Conservation (phyloP, 495 filamentous ascomycete genomes). For the Penicillium goetzii region DNA sequence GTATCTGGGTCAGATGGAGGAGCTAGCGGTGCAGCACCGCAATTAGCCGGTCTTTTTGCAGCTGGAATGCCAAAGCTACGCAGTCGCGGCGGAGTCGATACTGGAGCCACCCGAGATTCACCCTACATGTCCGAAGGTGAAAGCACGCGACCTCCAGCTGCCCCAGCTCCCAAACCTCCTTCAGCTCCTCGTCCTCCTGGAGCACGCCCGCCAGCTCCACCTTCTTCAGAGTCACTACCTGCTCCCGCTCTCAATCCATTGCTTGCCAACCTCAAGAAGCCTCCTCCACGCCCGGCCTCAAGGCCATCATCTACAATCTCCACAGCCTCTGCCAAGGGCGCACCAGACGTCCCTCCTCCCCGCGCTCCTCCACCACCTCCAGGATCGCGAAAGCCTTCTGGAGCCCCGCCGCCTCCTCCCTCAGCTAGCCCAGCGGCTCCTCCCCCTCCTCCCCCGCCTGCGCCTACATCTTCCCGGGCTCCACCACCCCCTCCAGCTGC, state of each 20-base stretch:
- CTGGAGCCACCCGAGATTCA: constrained; percentile 77
- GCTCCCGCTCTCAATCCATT: constrained; percentile 59
- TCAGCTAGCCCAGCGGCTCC: constrained; percentile 46
- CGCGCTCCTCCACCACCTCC: constrained; percentile 67
- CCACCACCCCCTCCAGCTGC: constrained; percentile 54
- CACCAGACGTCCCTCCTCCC: constrained; percentile 51
- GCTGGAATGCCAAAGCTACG: constrained; percentile 94
- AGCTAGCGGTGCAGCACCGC: constrained; percentile 59
- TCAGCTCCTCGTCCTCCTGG: constrained; percentile 67
- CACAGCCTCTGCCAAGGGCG: constrained; percentile 2
- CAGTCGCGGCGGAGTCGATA: constrained; percentile 87
- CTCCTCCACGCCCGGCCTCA: constrained; percentile 53
- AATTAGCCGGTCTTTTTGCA: constrained; percentile 86
- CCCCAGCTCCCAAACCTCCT: constrained; percentile 60
- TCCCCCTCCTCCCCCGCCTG: constrained; percentile 45
- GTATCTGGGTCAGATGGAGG: constrained; percentile 48
- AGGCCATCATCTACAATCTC: constrained; percentile 52
- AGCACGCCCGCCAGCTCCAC: constrained; percentile 53
- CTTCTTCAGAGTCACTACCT: constrained; percentile 56
- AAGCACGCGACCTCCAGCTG: constrained; percentile 48
- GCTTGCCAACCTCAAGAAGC: constrained; percentile 63
- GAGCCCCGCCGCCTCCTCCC: constrained; percentile 48
- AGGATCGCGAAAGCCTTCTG: constrained; percentile 66
- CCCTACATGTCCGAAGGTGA: constrained; percentile 83
- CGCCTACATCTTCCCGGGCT: constrained; percentile 45